Evolutionary conservation across 2,329 filamentous ascomycete species (phyloP).

Genomic region (Calycina herbarum): DNA sequence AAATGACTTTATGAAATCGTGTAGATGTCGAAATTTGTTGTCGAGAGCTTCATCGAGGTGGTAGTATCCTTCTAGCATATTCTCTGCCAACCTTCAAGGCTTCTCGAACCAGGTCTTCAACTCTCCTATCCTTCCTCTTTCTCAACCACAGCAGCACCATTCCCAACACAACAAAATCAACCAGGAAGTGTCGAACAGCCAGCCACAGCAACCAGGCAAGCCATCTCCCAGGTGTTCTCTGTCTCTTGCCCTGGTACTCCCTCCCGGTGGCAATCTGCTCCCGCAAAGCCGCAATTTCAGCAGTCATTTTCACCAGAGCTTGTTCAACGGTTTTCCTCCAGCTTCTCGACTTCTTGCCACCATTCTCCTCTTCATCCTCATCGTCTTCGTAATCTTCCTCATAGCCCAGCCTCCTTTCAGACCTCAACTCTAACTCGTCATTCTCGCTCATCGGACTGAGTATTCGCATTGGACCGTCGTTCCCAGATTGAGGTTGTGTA

Average conservation of each 20-base stretch:
- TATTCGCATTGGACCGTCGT: conserved; percentile 63
- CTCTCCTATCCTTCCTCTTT: conserved; percentile 65
- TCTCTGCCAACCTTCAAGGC: conserved; percentile 58
- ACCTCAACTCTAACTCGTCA: conserved; percentile 63
- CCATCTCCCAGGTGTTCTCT: conserved; percentile 68
- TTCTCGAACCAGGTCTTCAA: conserved; percentile 73
- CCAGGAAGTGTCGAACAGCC: conserved; percentile 68
- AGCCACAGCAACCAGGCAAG: conserved; percentile 69
- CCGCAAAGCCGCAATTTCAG: conserved; percentile 86
- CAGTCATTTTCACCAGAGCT: conserved; percentile 83
- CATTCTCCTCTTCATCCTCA: conserved; percentile 41
- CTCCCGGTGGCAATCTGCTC: conserved; percentile 83
- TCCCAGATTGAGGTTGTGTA: conserved; percentile 48
- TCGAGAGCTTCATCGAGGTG: conserved; percentile 42
- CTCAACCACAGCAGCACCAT: conserved; percentile 72
- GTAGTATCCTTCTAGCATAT: conserved; percentile 59
- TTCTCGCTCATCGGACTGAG: conserved; percentile 85
- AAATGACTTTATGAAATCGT: not conserved
- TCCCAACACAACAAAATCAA: conserved; percentile 67
- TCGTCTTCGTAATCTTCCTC: conserved; percentile 47
- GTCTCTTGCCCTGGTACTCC: conserved; percentile 66
- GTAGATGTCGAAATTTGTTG: not conserved
- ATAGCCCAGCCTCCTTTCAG: conserved; percentile 43
- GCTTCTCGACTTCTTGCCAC: conserved; percentile 50
- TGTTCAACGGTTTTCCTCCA: conserved; percentile 85